Percentiles rank a stretch among this genome's conserved stretches.
phyloP scores from a whole-genome alignment of 108 stramenopile species.

The Nannochloropsis gaditana region DNA sequence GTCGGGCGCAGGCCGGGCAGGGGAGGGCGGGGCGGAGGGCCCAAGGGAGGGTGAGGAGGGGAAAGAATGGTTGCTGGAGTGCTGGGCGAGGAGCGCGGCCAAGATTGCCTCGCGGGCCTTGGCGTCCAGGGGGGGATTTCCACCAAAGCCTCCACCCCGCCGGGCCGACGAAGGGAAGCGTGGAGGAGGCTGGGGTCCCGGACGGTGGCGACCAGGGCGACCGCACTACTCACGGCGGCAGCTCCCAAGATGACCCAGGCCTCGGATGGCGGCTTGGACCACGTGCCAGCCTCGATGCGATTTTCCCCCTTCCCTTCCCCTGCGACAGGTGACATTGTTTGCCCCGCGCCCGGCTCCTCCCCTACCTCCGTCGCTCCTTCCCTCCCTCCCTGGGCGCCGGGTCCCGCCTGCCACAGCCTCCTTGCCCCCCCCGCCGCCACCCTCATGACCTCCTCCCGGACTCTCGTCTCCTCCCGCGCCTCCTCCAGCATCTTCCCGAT shows the following conservation, averaged over 20 bases:
- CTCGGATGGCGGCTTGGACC: neutral
- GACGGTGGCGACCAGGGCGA: neutral
- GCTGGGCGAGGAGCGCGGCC: neutral
- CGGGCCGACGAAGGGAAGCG: neutral
- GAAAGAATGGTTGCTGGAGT: neutral
- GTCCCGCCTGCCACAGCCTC: neutral
- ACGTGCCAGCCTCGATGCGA: neutral
- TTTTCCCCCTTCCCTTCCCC: neutral
- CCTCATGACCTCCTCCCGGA: neutral
- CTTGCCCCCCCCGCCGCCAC: neutral
- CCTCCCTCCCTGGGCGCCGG: neutral
- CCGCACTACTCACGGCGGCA: neutral
- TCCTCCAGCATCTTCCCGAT: slow-evolving; percentile 20
- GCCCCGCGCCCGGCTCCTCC: neutral
- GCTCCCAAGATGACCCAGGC: neutral
- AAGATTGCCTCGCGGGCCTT: neutral
- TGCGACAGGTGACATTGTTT: neutral
- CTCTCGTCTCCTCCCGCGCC: neutral
- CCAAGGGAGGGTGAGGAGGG: neutral
- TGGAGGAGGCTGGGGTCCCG: neutral
- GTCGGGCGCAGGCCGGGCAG: no score
- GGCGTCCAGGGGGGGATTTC: slow-evolving; percentile 13
- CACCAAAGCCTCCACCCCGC: neutral
- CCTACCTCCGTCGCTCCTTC: neutral
- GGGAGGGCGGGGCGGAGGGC: neutral